Percentiles rank a stretch among this genome's conserved stretches.
phyloP scores from a whole-genome alignment of 495 filamentous ascomycete genomes.

The Lophiotrema nucula region DNA sequence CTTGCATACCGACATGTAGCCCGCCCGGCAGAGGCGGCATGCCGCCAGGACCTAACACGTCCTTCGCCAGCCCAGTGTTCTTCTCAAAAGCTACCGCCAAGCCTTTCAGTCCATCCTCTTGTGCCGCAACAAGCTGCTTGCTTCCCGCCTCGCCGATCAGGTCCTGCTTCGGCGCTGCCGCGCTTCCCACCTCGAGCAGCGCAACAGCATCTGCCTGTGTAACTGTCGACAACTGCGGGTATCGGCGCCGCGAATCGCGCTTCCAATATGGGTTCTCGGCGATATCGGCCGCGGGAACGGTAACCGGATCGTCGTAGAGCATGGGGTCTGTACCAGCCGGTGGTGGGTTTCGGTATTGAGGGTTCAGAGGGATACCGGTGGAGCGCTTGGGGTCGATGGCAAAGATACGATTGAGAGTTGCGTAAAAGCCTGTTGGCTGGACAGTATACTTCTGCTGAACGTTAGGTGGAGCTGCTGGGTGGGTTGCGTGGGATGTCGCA shows the following conservation, averaged over 20 bases:
- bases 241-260: slow-evolving; percentile 80
- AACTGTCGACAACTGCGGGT: slow-evolving; percentile 78
- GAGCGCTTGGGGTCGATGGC: slow-evolving; percentile 88
- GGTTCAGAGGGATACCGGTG: slow-evolving; percentile 86
- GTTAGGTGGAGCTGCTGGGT: not conserved
- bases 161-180: slow-evolving; percentile 74
- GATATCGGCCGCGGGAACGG: slow-evolving; percentile 86
- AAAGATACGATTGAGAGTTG: slow-evolving; percentile 70
- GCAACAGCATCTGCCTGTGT: slow-evolving; percentile 82
- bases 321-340: slow-evolving; percentile 76
- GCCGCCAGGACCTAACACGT: slow-evolving; percentile 68
- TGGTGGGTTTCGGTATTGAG: slow-evolving; percentile 84
- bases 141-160: slow-evolving; percentile 76
- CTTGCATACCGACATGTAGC: slow-evolving; percentile 49
- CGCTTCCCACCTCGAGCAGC: slow-evolving; percentile 81
- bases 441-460: slow-evolving; percentile 88
- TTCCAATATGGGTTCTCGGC: slow-evolving; percentile 99
- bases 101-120: slow-evolving; percentile 71
- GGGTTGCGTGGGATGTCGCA: no score
- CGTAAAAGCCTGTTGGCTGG: slow-evolving; percentile 87
- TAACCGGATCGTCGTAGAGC: slow-evolving; percentile 85
- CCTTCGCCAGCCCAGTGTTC: slow-evolving; percentile 57
- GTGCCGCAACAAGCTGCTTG: slow-evolving; percentile 77
- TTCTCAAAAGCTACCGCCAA: slow-evolving; percentile 72
- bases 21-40: slow-evolving; percentile 81